Percentiles rank a stretch among this genome's conserved stretches.
phyloP scores from a whole-genome alignment of 202 grass and related monocot species.

The Alloteropsis angusta region DNA sequence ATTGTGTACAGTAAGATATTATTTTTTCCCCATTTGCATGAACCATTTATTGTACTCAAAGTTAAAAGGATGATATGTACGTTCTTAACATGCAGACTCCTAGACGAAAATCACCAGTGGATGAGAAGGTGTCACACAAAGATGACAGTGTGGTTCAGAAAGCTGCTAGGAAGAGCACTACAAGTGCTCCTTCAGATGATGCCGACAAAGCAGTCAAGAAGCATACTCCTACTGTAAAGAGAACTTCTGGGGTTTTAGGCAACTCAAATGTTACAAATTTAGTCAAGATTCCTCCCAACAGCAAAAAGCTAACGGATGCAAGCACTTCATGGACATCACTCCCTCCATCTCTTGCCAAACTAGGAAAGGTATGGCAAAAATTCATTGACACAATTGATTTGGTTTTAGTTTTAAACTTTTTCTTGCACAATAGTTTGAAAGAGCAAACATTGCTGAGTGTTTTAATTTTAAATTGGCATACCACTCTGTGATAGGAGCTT shows the following conservation, averaged over 20 bases:
- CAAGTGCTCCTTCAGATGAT: constrained; percentile 37
- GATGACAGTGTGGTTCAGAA: constrained; percentile 56
- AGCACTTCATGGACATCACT: constrained; percentile 64
- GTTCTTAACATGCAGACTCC: constrained; percentile 47
- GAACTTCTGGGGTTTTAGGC: constrained; percentile 40
- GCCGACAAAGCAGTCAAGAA: constrained; percentile 48
- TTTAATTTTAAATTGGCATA: background rate
- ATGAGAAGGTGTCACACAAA: constrained; percentile 59
- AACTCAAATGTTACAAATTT: constrained; percentile 59
- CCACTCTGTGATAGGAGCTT: constrained; percentile 46
- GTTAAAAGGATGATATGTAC: background rate
- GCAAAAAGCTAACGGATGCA: constrained; percentile 68
- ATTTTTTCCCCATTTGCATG: background rate
- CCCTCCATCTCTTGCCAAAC: constrained; percentile 63
- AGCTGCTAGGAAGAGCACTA: constrained; percentile 50
- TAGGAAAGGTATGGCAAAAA: constrained; percentile 72
- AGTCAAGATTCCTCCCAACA: constrained; percentile 57
- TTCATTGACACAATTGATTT: background rate
- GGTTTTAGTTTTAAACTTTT: background rate
- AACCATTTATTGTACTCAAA: constrained; percentile 3
- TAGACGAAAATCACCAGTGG: constrained; percentile 40
- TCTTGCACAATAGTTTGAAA: background rate
- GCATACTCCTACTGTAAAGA: constrained; percentile 52
- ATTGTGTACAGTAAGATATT: background rate
- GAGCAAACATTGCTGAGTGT: background rate